Conservation (phyloP, 352 stramenopile species). For the Phytophthora boehmeriae region DNA sequence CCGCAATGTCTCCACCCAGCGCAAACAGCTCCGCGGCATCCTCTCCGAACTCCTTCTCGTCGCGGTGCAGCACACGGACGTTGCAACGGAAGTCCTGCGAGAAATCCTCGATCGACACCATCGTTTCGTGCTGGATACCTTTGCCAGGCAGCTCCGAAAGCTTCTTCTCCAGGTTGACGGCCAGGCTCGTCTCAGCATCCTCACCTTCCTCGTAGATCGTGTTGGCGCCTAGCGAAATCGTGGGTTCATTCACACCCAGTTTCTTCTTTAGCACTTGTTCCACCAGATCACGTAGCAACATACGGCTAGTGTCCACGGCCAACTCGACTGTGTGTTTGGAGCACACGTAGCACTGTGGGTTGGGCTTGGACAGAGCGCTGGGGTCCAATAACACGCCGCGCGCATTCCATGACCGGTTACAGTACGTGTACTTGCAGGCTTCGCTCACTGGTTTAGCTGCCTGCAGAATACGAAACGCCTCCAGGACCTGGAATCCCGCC, state of each 20-base stretch:
- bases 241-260: slow-evolving; percentile 90
- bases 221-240: slow-evolving; percentile 83
- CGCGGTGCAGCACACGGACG: slow-evolving; percentile 78
- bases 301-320: slow-evolving; percentile 89
- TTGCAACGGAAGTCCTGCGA: slow-evolving; percentile 93
- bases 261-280: slow-evolving; percentile 87
- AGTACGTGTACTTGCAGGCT: slow-evolving; percentile 94
- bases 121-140: slow-evolving; percentile 92
- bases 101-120: slow-evolving; percentile 95
- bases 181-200: slow-evolving; percentile 82
- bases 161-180: slow-evolving; percentile 90
- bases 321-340: slow-evolving; percentile 92
- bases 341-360: slow-evolving; percentile 97
- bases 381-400: slow-evolving; percentile 94
- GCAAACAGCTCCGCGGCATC: slow-evolving; percentile 77
- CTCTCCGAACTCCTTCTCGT: slow-evolving; percentile 68
- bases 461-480: slow-evolving; percentile 87
- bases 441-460: slow-evolving; percentile 64
- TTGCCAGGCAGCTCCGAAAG: slow-evolving; percentile 90
- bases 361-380: slow-evolving; percentile 87
- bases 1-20: slow-evolving; percentile 67
- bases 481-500: slow-evolving; percentile 92
- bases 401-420: slow-evolving; percentile 91
- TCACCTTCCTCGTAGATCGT: slow-evolving; percentile 97
- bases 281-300: slow-evolving; percentile 78